Percentiles rank a stretch among this genome's conserved stretches.
Conservation (phyloP, 139 green algal species). For the Chlorella vulgaris region DNA sequence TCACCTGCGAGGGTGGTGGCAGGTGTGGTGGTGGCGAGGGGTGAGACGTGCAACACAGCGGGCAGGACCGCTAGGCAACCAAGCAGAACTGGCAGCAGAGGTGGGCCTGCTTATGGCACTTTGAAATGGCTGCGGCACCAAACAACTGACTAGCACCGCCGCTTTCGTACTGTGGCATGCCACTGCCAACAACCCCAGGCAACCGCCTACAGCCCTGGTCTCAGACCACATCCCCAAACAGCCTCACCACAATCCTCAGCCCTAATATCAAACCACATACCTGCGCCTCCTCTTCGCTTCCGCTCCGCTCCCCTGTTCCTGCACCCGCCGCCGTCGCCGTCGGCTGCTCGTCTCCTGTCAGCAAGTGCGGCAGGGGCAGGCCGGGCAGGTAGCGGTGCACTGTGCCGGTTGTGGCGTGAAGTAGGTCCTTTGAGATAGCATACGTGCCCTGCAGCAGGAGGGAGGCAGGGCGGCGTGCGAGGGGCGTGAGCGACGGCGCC, state of each 20-base stretch:
- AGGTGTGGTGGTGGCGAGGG: too few species aligned
- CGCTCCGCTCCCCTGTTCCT: neutral
- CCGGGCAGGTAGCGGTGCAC: slow-evolving; percentile 2
- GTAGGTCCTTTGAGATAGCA: neutral
- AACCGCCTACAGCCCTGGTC: too few species aligned
- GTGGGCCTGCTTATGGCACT: too few species aligned
- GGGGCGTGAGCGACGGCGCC: too few species aligned
- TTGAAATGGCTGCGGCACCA: too few species aligned
- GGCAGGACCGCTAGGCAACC: neutral
- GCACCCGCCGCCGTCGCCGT: neutral
- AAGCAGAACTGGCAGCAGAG: neutral
- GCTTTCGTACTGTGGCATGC: too few species aligned
- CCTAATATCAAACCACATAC: neutral
- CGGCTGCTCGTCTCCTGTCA: neutral
- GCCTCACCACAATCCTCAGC: too few species aligned
- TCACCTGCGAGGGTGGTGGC: neutral
- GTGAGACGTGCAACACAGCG: too few species aligned
- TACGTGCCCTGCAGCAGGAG: neutral
- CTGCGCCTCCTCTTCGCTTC: neutral
- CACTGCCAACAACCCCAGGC: too few species aligned
- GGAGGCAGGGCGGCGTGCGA: neutral
- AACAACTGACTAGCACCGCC: too few species aligned
- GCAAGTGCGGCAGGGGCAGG: slow-evolving; percentile 5
- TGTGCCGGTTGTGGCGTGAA: neutral
- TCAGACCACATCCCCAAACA: too few species aligned